phyloP scores from a whole-genome alignment of 148 eudicot genomes.

The Amaranthus palmeri region DNA sequence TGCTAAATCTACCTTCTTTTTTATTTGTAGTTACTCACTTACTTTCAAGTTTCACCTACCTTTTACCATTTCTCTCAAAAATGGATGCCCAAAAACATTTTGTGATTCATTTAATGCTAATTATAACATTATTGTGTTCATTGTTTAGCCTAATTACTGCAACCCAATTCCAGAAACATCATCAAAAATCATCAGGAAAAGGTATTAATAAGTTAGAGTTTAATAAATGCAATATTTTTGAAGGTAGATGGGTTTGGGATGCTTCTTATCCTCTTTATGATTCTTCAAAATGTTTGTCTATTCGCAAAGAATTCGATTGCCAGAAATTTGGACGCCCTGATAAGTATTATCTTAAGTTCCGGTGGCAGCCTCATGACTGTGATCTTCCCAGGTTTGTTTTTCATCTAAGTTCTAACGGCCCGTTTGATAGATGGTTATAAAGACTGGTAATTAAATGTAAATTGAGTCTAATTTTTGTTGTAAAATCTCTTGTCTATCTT shows the following conservation, averaged over 20 bases:
- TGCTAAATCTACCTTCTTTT: constrained; percentile 8
- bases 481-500: background rate
- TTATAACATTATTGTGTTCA: constrained; percentile 12
- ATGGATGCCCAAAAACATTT: constrained; percentile 16
- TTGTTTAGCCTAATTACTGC: constrained; percentile 15
- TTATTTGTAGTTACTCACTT: background rate
- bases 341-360: constrained; percentile 30
- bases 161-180: background rate
- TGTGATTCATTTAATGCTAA: background rate
- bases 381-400: constrained; percentile 35
- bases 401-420: too few species aligned
- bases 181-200: background rate
- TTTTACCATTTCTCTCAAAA: background rate
- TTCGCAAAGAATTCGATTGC: constrained; percentile 39
- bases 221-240: constrained; percentile 22
- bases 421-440: too few species aligned
- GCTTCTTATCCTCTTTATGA: constrained; percentile 34
- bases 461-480: too few species aligned
- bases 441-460: too few species aligned
- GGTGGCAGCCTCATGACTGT: constrained; percentile 44
- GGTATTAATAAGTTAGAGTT: background rate
- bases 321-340: constrained; percentile 34
- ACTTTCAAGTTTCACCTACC: background rate
- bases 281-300: constrained; percentile 25
- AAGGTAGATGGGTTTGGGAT: constrained; percentile 35